Percentiles rank a stretch among this genome's conserved stretches.
Conservation (phyloP, 1,284 basidiomycete genomes). For the Cronartium ribicola region DNA sequence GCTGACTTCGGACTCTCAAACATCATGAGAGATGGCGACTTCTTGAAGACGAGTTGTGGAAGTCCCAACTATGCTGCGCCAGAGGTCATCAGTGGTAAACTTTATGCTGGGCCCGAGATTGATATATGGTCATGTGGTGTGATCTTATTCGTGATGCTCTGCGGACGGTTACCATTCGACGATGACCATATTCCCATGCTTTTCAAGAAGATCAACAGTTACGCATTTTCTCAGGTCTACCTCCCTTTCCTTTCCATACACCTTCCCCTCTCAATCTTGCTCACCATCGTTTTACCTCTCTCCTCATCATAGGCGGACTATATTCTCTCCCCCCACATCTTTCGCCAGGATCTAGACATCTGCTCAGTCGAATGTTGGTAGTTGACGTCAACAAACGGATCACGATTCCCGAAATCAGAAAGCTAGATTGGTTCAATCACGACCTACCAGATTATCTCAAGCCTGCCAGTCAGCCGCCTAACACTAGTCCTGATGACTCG, state of each 20-base stretch:
- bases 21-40: constrained; percentile 89
- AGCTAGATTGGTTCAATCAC: constrained; percentile 79
- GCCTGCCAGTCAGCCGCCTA: constrained; percentile 5
- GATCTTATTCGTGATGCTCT: constrained; percentile 91
- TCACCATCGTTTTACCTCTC: constrained; percentile 15
- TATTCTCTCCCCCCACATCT: constrained; percentile 77
- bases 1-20: constrained; percentile 92
- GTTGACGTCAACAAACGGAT: constrained; percentile 89
- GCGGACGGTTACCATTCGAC: constrained; percentile 85
- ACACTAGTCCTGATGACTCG: constrained; percentile 15
- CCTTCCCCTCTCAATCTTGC: not conserved
- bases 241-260: not conserved
- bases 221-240: constrained; percentile 49
- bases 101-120: constrained; percentile 91
- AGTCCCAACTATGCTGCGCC: constrained; percentile 95
- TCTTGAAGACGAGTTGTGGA: constrained; percentile 88
- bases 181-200: constrained; percentile 86
- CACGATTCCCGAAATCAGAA: constrained; percentile 80
- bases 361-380: constrained; percentile 80
- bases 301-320: constrained; percentile 62
- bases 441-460: constrained; percentile 77
- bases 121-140: constrained; percentile 97
- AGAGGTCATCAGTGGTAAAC: constrained; percentile 84
- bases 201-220: constrained; percentile 87
- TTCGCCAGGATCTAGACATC: constrained; percentile 67